Evolutionary conservation across 805 yeast species (phyloP).

Genomic region (Suhomyces kilbournensis): DNA sequence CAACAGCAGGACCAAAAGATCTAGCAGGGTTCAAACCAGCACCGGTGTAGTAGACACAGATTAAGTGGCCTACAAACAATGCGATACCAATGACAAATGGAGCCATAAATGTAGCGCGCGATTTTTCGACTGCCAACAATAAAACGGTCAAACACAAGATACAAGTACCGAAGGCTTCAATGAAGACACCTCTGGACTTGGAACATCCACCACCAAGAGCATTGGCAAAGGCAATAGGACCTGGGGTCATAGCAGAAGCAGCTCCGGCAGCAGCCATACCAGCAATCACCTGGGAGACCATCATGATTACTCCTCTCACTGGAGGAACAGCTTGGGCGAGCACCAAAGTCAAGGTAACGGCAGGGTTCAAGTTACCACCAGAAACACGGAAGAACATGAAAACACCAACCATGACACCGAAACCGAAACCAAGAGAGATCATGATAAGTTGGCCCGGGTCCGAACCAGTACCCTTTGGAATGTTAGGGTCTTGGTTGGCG

Average conservation of each 20-base stretch:
- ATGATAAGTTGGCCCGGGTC: constrained; percentile 68
- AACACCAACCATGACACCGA: constrained; percentile 74
- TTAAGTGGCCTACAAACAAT: constrained; percentile 76
- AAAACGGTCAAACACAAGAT: constrained; percentile 72
- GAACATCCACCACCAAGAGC: constrained; percentile 70
- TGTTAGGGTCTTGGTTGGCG: constrained; percentile 59
- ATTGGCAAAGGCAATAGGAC: constrained; percentile 67
- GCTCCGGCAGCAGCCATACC: constrained; percentile 94
- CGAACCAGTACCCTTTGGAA: constrained; percentile 37
- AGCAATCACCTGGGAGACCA: constrained; percentile 68
- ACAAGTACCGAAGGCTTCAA: constrained; percentile 79
- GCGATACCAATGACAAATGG: constrained; percentile 83
- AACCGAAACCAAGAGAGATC: constrained; percentile 86
- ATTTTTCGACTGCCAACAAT: constrained; percentile 81
- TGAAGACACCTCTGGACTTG: constrained; percentile 69
- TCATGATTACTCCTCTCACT: constrained; percentile 62
- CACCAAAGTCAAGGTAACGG: constrained; percentile 73
- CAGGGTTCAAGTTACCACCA: constrained; percentile 90
- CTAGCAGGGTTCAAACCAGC: constrained; percentile 93
- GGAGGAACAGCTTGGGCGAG: constrained; percentile 73
- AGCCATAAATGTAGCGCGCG: constrained; percentile 71
- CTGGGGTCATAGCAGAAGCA: constrained; percentile 82
- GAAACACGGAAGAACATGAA: constrained; percentile 70
- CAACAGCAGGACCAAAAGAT: constrained; percentile 80
- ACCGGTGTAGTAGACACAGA: constrained; percentile 81